A percentile compares a stretch with the other conserved stretches of the same genome.
Conservation (phyloP, 2,329 filamentous ascomycete species). For the Septoria linicola region DNA sequence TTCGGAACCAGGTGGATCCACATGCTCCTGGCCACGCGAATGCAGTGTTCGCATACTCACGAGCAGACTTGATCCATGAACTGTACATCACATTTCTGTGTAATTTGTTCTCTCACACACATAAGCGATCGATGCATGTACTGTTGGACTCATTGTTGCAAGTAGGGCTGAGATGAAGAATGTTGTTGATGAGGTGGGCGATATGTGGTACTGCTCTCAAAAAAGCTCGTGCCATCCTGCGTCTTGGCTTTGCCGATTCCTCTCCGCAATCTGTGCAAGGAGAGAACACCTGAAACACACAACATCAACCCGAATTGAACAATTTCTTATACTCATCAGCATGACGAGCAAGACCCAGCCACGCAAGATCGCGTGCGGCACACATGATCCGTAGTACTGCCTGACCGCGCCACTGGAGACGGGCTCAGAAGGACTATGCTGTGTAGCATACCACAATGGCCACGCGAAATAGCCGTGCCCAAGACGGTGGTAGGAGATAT, state of each 20-base stretch:
- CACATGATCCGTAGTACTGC: background rate
- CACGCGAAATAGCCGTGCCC: background rate
- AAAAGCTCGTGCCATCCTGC: background rate
- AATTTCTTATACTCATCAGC: background rate
- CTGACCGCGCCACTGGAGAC: background rate
- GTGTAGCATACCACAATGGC: background rate
- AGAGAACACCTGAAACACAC: background rate
- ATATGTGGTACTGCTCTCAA: background rate
- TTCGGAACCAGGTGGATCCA: background rate
- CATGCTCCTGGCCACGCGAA: background rate
- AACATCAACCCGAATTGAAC: background rate
- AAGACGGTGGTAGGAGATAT: background rate
- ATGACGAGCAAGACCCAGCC: slow-evolving; percentile 1
- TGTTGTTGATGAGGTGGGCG: background rate
- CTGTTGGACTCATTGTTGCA: no score
- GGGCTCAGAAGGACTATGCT: background rate
- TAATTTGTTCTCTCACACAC: no score
- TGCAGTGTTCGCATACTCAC: background rate
- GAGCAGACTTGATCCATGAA: no score
- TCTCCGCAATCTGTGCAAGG: background rate
- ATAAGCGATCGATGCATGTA: no score
- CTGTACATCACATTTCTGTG: no score
- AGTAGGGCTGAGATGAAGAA: background rate
- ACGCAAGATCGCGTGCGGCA: background rate
- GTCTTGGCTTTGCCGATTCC: background rate